Percentiles rank a stretch among this genome's conserved stretches.
Evolutionary conservation across 2,329 filamentous ascomycete species (phyloP).

Genomic region (Sporothrix mexicana): DNA sequence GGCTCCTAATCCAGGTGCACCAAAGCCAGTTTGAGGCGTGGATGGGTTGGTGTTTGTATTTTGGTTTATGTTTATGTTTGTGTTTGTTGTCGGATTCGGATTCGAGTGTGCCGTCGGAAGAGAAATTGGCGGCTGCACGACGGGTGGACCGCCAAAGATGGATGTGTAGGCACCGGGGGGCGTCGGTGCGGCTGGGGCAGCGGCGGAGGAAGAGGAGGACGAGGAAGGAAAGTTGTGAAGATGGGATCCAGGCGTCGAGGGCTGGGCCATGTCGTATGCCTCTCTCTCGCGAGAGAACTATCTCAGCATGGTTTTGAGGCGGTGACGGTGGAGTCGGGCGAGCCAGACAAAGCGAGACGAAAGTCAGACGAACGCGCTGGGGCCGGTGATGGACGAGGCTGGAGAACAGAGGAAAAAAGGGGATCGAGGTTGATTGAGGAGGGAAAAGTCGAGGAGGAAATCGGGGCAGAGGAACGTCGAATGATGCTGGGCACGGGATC

Average conservation of each 20-base stretch:
- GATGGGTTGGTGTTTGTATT: not conserved
- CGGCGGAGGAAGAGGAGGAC: constrained; percentile 11
- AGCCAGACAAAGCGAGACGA: not conserved
- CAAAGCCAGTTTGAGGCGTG: not conserved
- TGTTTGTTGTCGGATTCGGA: no score
- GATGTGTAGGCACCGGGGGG: constrained; percentile 26
- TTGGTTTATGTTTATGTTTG: no score
- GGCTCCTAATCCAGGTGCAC: not conserved
- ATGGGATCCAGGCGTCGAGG: constrained; percentile 29
- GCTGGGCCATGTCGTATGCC: constrained; percentile 37
- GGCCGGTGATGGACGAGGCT: not conserved
- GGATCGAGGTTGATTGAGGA: not conserved
- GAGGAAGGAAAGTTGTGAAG: constrained; percentile 23
- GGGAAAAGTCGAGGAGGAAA: not conserved
- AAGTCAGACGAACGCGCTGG: not conserved
- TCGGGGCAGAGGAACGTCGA: not conserved
- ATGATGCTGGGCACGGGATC: not conserved
- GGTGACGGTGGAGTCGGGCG: not conserved
- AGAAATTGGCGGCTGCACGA: not conserved
- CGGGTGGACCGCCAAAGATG: constrained; percentile 32
- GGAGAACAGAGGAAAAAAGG: not conserved
- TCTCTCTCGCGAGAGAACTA: constrained; percentile 37
- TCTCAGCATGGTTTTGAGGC: constrained; percentile 36
- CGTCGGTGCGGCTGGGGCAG: constrained; percentile 3
- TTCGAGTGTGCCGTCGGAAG: not conserved